Percentiles rank a stretch among this genome's conserved stretches.
Conservation (phyloP, 2,329 filamentous ascomycete genomes). For the Exophiala xenobiotica region DNA sequence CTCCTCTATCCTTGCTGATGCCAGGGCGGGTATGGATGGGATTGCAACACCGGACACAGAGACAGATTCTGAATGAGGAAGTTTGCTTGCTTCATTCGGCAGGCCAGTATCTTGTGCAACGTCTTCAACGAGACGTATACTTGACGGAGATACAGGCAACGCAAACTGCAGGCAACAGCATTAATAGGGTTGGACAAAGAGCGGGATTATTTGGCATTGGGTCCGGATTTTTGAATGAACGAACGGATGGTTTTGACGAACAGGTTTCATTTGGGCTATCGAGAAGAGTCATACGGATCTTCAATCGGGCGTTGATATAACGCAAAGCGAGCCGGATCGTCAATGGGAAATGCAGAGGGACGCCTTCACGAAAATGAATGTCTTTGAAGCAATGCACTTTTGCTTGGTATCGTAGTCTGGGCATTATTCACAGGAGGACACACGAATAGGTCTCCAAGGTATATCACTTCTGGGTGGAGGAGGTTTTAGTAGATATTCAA, state of each 20-base stretch:
- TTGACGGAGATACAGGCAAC: neutral
- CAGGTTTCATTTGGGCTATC: constrained; percentile 1
- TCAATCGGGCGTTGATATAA: constrained; percentile 6
- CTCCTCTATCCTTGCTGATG: constrained; percentile 13
- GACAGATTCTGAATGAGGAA: constrained; percentile 9
- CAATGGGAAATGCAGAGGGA: neutral
- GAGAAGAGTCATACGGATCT: neutral
- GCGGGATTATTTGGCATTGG: constrained; percentile 2
- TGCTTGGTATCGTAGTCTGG: neutral
- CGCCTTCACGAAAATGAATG: constrained; percentile 12
- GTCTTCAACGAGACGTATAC: neutral
- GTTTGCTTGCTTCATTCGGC: neutral
- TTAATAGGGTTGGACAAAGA: neutral
- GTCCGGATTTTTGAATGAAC: constrained; percentile 5
- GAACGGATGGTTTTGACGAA: constrained; percentile 4
- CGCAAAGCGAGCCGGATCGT: neutral
- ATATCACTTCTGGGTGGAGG: neutral
- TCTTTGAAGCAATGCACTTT: neutral
- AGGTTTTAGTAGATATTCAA: neutral
- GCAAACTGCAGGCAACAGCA: neutral
- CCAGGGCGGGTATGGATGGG: constrained; percentile 3
- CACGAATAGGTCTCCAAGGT: neutral
- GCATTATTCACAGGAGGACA: no score
- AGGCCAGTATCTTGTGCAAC: neutral
- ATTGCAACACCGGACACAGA: constrained; percentile 17